Evolutionary conservation across 73 alveolate species (phyloP).

Genomic region (Tetrahymena malaccensis): DNA sequence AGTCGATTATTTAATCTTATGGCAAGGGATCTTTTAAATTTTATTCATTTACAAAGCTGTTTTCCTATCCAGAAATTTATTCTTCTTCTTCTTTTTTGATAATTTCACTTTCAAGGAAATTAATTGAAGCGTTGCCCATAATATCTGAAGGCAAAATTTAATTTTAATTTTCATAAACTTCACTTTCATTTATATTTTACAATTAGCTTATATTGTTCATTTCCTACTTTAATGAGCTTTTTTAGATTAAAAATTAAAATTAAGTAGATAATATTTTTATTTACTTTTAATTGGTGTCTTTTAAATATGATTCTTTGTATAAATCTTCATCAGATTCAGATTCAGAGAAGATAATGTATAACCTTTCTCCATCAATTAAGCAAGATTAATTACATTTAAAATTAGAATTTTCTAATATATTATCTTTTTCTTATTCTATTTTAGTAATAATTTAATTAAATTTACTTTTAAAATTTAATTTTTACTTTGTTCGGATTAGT

Average conservation of each 20-base stretch:
- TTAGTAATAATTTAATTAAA: too few relatives aligned
- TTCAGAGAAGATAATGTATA: background rate
- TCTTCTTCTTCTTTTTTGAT: background rate
- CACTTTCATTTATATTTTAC: background rate
- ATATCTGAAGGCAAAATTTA: background rate
- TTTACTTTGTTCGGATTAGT: too few relatives aligned
- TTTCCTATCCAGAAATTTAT: too few relatives aligned
- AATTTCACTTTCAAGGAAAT: background rate
- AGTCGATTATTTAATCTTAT: too few relatives aligned
- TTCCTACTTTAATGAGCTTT: background rate
- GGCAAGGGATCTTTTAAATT: too few relatives aligned
- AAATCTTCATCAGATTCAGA: background rate
- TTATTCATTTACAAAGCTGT: too few relatives aligned
- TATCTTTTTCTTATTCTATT: background rate
- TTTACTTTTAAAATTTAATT: too few relatives aligned
- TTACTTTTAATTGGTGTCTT: background rate
- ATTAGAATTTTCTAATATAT: background rate
- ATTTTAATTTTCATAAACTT: too few relatives aligned
- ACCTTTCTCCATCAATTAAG: background rate
- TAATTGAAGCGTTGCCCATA: background rate
- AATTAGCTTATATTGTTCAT: too few relatives aligned
- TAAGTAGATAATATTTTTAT: background rate
- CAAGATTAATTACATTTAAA: background rate
- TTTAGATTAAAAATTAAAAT: too few relatives aligned
- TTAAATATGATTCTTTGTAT: background rate